Evolutionary conservation across 306 rosid genomes (phyloP).

Genomic region (Sicyos edulis): DNA sequence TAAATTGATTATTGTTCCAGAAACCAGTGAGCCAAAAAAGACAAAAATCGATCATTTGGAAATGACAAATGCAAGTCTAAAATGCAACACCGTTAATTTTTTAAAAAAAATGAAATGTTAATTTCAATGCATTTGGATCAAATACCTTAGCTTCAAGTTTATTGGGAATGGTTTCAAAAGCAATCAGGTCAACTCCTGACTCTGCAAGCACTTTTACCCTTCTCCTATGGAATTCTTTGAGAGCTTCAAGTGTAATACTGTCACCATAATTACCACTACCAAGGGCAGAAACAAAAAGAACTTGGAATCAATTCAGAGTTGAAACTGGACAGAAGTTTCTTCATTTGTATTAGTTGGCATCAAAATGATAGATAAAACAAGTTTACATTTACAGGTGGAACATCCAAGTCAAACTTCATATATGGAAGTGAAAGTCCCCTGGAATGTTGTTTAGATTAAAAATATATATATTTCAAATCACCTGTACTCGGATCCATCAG

Average conservation of each 20-base stretch:
- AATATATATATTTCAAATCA: neutral
- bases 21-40: neutral
- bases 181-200: constrained; percentile 75
- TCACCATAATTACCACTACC: constrained; percentile 74
- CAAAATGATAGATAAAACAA: neutral
- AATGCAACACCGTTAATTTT: neutral
- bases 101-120: neutral
- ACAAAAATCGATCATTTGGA: neutral
- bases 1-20: neutral
- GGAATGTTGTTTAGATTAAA: neutral
- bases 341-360: neutral
- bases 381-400: neutral
- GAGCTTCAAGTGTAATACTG: constrained; percentile 42
- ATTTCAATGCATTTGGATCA: neutral
- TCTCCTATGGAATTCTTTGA: constrained; percentile 73
- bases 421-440: neutral
- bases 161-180: constrained; percentile 84
- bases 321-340: neutral
- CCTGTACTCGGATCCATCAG: constrained; percentile 47
- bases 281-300: constrained; percentile 14
- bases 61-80: neutral
- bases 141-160: constrained; percentile 70
- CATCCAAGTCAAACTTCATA: constrained; percentile 13
- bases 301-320: constrained; percentile 1
- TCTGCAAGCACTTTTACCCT: constrained; percentile 68